phyloP scores from a whole-genome alignment of 192 early-diverging fungal species.

The Borealophlyctis nickersoniae region DNA sequence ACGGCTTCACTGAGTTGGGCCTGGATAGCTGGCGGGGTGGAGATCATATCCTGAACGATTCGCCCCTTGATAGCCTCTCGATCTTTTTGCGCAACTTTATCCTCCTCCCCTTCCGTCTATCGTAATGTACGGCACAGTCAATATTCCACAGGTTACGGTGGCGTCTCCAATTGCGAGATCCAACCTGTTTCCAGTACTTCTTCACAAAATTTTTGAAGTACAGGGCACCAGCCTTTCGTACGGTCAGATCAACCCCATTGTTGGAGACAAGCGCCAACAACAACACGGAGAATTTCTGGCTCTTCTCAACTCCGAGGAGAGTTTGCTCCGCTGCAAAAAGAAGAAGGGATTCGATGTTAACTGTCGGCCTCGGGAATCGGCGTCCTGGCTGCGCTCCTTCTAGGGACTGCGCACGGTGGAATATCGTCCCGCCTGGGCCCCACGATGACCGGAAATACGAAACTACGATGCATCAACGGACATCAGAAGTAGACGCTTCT shows the following conservation, averaged over 20 bases:
- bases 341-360: no score
- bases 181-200: slow-evolving; percentile 71
- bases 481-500: no score
- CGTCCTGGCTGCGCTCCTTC: no score
- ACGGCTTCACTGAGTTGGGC: slow-evolving; percentile 89
- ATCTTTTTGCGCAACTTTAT: slow-evolving; percentile 60
- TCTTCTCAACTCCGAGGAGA: slow-evolving; percentile 24
- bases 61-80: slow-evolving; percentile 75
- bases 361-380: no score
- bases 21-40: slow-evolving; percentile 73
- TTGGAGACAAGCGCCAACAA: slow-evolving; percentile 75
- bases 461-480: no score
- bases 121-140: no score
- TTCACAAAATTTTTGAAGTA: slow-evolving; percentile 98
- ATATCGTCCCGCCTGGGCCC: no score
- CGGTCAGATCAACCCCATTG: slow-evolving; percentile 50
- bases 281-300: slow-evolving; percentile 60
- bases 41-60: slow-evolving; percentile 84
- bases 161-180: not conserved
- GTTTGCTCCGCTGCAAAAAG: slow-evolving; percentile 40
- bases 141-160: no score
- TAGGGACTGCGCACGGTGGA: no score
- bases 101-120: slow-evolving; percentile 48
- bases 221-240: slow-evolving; percentile 78
- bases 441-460: no score